Base-by-base conservation (phyloP, 2,329 filamentous ascomycete genomes). In the Blastomyces percursus region DNA sequence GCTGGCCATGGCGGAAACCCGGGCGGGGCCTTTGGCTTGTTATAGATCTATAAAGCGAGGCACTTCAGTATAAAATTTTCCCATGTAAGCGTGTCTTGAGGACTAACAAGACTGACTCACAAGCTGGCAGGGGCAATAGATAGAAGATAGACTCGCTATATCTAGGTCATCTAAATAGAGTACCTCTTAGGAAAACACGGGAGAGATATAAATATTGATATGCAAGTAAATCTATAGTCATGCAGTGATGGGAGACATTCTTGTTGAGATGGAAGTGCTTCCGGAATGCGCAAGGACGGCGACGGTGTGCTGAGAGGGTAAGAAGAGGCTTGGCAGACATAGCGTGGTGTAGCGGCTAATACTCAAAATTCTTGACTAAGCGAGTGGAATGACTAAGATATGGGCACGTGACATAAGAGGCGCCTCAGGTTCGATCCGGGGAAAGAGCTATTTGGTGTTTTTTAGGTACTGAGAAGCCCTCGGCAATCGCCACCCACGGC, bases 1-100 rank as follows among this genome's bases (percentile, higher is more conserved):
- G 32, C 59, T 63, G 19, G 64, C 52, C 65, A 67, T 67, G 27
- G 56, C 16, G 42, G 42, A 27, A 48, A 30, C 7, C 19, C 40
- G 42, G 55, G 27, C 14, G 16, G 16, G 24, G 16, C 42, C 12
- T 4, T 48, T 48, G 30, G 21, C 40, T 19, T 30, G 40, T n/a
- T 12, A 16, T 30, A 32, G 24, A n/a, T 12, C 56, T 59, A 12
- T 8, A 46, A 1, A 59, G n/a, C 8, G 14, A 30, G 19, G 42
- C 5, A 6, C 32, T n/a, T 57, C 42, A 57, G 32, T 42, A 19
- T 57, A 19, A 27, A 27, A 21, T 55, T 21, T 55, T 38, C 4
- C 4, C 16, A 19, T 38, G 5, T n/a, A 16, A 35, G 32, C 35
- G n/a, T n/a, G 16, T 35, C 3, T 7, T 7, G 35, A 35, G 27